phyloP scores from a whole-genome alignment of 768 basidiomycete genomes.

The Boletales sp. region DNA sequence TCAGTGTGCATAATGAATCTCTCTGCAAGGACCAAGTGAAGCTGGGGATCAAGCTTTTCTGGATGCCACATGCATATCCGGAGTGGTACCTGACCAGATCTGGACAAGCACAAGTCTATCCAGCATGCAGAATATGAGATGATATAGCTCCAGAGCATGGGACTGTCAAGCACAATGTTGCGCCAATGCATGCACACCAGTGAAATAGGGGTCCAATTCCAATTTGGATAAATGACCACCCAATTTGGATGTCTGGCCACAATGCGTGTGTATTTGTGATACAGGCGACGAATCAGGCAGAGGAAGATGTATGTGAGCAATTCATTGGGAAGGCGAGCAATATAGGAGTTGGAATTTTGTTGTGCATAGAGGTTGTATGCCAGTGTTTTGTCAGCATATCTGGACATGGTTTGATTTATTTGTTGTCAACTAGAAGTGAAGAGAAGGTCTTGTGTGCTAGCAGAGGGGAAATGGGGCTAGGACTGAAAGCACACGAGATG shows the following conservation, averaged over 20 bases:
- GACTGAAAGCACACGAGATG: no score
- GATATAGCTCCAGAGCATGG: conserved; percentile 37
- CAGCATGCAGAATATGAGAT: conserved; percentile 30
- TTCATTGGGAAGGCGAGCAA: conserved; percentile 14
- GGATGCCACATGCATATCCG: background rate
- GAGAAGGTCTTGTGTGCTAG: no score
- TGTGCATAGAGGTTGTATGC: background rate
- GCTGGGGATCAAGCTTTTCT: no score
- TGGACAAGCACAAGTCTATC: conserved; percentile 38
- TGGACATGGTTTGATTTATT: no score
- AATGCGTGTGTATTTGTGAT: background rate
- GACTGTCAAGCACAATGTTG: conserved; percentile 36
- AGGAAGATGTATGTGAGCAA: conserved; percentile 12
- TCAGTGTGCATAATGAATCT: no score
- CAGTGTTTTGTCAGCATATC: no score
- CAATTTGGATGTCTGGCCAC: no score
- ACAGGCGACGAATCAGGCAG: background rate
- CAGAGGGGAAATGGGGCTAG: no score
- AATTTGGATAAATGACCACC: no score
- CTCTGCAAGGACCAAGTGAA: no score
- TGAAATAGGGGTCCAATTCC: conserved; percentile 5
- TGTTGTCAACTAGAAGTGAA: no score
- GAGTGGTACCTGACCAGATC: conserved; percentile 38
- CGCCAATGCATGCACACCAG: conserved; percentile 34
- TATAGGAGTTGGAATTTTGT: conserved; percentile 7